A percentile compares a stretch with the other conserved stretches of the same genome.
These are phyloP conservation scores for Ambispora gerdemannii DNA, from an alignment of 192 early-diverging fungal genomes.

Conservation along the genomic window DNA sequence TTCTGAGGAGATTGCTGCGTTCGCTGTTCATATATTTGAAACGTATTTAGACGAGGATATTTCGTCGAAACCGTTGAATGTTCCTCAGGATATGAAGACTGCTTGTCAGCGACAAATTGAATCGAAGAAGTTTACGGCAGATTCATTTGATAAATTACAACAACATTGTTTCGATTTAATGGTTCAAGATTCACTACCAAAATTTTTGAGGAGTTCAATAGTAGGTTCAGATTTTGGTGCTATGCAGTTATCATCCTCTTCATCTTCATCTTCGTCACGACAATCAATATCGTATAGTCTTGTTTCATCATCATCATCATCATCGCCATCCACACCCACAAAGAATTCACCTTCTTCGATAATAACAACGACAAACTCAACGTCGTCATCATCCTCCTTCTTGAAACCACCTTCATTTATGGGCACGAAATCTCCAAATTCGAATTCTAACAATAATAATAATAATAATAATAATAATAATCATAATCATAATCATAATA, in stretches of 20 bases:
- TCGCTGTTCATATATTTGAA: constrained; percentile 18
- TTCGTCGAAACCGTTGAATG: constrained; percentile 26
- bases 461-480: background rate
- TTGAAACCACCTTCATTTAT: background rate
- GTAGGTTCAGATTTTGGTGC: background rate
- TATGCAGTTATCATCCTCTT: background rate
- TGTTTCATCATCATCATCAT: background rate
- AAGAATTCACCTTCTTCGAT: background rate
- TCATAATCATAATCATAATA: no score
- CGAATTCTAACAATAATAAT: constrained; percentile 2
- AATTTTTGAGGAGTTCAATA: constrained; percentile 24
- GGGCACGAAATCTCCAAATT: no score
- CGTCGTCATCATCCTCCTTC: background rate
- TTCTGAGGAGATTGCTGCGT: background rate
- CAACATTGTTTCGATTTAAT: constrained; percentile 31
- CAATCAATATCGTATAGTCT: no score
- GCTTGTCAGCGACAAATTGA: constrained; percentile 19
- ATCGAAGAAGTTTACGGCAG: background rate
- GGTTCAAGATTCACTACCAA: constrained; percentile 31
- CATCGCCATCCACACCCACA: background rate
- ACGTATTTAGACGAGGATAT: constrained; percentile 25
- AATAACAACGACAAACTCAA: background rate
- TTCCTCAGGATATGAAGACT: constrained; percentile 21
- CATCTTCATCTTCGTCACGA: background rate
- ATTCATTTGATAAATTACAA: constrained; percentile 32